Base-by-base conservation (phyloP, 1,284 basidiomycete species). In the Farysia itapuensis region DNA sequence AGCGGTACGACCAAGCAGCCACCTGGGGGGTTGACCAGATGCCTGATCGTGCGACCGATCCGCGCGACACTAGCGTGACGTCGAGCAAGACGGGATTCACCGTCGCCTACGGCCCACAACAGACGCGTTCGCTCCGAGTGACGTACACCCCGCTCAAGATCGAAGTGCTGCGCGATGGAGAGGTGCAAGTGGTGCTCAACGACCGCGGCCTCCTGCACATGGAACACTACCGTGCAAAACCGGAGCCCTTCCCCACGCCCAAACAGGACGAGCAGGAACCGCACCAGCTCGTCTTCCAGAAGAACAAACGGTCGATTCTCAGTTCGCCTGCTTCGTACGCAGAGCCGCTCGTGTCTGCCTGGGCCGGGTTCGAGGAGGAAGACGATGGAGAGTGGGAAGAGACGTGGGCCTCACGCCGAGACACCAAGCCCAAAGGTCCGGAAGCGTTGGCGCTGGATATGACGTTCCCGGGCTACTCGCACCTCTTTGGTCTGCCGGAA, bases 371-470 rank as follows among this genome's bases (percentile, higher is more conserved):
- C 23, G 73, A 75, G 54, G 35, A 78, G 5, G 86, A 89, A 18
- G 80, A 81, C 22, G 86, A 92, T 59, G 87, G 74, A 35, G 73
- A 72, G 39, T 98, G 92, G 87, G 89, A 94, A 64, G 94, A 98
- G 79, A 83, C 80, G 0, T 98, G 89, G 79, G 83, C 80, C 24
- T 84, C 86, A 4, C 92, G 89, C 84, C 88, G 84, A 0, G 95
- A 98, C 77, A 82, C 85, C 3, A 98, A 98, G 78, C 94, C 94
- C 0, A 96, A 96, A 81, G 95, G 93, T 88, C 95, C 94, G 18
- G 92, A 98, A 78, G 92, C 89, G 0, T 82, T 96, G 43, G 91
- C 88, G 1, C 75, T 99, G 52, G 95, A 98, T 73, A 87, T 98
- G 65, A 84, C 84, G 46, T 98, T 98, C 83, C 93, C 93, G 1